phyloP scores from a whole-genome alignment of 2,329 filamentous ascomycete species.

The Volutella citrinella region DNA sequence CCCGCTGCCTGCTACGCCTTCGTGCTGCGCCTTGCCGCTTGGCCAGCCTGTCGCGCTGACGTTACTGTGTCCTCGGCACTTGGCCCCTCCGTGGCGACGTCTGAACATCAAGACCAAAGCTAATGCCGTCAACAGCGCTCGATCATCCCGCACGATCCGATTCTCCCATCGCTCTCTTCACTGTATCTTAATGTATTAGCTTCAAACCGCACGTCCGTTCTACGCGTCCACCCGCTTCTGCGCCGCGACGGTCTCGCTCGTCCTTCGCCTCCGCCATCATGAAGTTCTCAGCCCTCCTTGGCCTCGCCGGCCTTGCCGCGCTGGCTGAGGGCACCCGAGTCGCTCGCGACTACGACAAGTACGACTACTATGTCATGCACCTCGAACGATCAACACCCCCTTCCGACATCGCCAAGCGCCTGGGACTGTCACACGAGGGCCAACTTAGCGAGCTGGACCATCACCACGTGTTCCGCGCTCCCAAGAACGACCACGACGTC shows the following conservation, averaged over 20 bases:
- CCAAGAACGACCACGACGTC: slow-evolving; percentile 58
- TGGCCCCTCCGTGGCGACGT: too few species aligned
- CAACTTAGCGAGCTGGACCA: slow-evolving; percentile 71
- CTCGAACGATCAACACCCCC: slow-evolving; percentile 66
- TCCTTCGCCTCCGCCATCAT: slow-evolving; percentile 33
- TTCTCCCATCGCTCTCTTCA: slow-evolving; percentile 8
- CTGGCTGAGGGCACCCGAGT: slow-evolving; percentile 48
- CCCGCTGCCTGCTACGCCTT: too few species aligned
- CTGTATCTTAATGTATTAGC: slow-evolving; percentile 23
- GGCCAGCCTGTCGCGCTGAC: too few species aligned
- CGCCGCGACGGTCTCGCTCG: slow-evolving; percentile 14
- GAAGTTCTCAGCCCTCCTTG: slow-evolving; percentile 51
- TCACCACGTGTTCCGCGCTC: slow-evolving; percentile 83
- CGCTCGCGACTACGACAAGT: slow-evolving; percentile 69
- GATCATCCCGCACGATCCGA: too few species aligned
- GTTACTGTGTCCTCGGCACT: too few species aligned
- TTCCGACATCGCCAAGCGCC: slow-evolving; percentile 62
- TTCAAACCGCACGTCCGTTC: too few species aligned
- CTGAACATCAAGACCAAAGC: slow-evolving; percentile 11
- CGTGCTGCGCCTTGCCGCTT: too few species aligned
- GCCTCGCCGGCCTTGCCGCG: slow-evolving; percentile 50
- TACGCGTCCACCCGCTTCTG: too few species aligned
- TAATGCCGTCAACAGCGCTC: slow-evolving; percentile 3
- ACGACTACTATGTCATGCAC: slow-evolving; percentile 94
- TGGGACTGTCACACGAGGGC: slow-evolving; percentile 80